Evolutionary conservation across 352 stramenopile genomes (phyloP), one percentile per base, ranked within the genome.

Genomic region (Poterioochromonas sp.): DNA sequence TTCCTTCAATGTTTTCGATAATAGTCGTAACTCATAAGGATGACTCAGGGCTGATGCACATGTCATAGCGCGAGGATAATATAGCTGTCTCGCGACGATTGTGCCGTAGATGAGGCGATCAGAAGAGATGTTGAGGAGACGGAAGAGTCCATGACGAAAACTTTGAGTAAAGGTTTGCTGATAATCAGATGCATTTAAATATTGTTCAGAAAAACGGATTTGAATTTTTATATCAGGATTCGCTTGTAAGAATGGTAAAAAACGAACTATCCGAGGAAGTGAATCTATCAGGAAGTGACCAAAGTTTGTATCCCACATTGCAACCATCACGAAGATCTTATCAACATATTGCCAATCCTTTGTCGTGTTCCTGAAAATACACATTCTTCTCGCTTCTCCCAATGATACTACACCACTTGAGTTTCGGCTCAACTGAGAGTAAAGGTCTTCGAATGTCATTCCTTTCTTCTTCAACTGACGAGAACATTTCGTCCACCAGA

Each of bases 191-290:
- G 11, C 39, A n/a, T 76, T 35, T 18, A n/a, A 8, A 12, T 35
- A 40, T 12, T 12, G 2, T 58, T 65, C 18, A 43, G 11, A 68
- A 22, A 1, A 8, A 8, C 69, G 69, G 37, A 76, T 35, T 39
- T 76, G 69, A 63, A 76, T 76, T 1, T 37, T 35, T 43, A 76
- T 29, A 60, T 76, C 69, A 32, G 34, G 34, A 43, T 60, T 76
- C 15, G 3, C 22, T n/a, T 35, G 18, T 15, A 76, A 29, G 40
- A 76, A 76, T 18, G 1, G 18, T 35, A 68, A 3, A 63, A n/a
- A 15, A 63, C 37, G 39, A 58, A 63, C 69, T 65, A 76, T 37
- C n/a, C 69, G 12, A 40, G 43, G 11, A 22, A 76, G n/a, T 37
- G 69, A 76, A 64, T 76, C 69, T 8, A 29, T 8, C 20, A 76